Evolutionary conservation across 163 green algal species (phyloP), one percentile per base, ranked within the genome.

Genomic region (Volvox carteri): DNA sequence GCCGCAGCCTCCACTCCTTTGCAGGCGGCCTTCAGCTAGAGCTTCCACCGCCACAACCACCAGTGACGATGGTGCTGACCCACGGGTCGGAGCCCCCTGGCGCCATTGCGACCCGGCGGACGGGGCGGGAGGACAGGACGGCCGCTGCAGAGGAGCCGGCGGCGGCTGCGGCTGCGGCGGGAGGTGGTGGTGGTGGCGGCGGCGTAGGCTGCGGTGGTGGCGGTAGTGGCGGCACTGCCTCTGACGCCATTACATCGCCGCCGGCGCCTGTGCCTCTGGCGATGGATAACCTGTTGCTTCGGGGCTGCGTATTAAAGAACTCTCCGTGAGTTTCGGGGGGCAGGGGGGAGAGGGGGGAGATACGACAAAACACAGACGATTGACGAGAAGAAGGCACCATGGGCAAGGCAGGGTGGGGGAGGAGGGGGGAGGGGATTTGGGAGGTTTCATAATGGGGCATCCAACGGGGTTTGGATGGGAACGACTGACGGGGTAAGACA

Each of bases 291-390:
- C 94, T 99, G 91, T 94, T 99, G 68, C 93, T 99, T 88, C 91
- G 97, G 44, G 97, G 97, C 41, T 98, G 96, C 85, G 96, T 93
- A 84, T 92, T 99, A 44, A 96, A 96, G 78, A 99, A 99, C 94
- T 96, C 91, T 11, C 78, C 84, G 37, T 91, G 76, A 35, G 76
- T 28, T 33, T 65, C 25, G 4, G 54, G 25, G 54, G 54, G 54
- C 8, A 65, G 54, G 12, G 16, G 50, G 50, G n/a, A n/a, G n/a
- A n/a, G n/a, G n/a, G n/a, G n/a, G n/a, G n/a, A n/a, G n/a, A n/a
- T n/a, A n/a, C n/a, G n/a, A n/a, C n/a, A n/a, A n/a, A n/a, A n/a
- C n/a, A n/a, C n/a, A n/a, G n/a, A n/a, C n/a, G n/a, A n/a, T n/a
- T n/a, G n/a, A n/a, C n/a, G n/a, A n/a, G n/a, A n/a, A n/a, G n/a